A percentile compares a stretch with the other conserved stretches of the same genome.
These are phyloP conservation scores for Saccharomycopsis sp. DNA, from an alignment of 805 yeast species.

Conservation along the genomic window DNA sequence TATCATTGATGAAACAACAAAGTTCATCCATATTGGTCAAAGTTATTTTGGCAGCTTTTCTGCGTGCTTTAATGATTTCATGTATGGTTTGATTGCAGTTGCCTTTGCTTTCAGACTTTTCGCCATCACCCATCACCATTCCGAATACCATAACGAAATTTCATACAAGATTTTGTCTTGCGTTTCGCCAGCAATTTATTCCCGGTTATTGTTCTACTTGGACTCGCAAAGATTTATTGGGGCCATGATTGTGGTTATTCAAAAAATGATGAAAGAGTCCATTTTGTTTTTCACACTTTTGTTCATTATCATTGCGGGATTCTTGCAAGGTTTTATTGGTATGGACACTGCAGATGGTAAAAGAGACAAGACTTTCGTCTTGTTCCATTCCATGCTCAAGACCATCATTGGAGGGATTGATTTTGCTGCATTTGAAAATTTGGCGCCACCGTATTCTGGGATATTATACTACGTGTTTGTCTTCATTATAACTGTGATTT, in stretches of 20 bases:
- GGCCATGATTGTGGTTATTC: constrained; percentile 29
- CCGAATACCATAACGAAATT: constrained; percentile 22
- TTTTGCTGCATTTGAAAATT: constrained; percentile 57
- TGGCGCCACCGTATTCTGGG: constrained; percentile 81
- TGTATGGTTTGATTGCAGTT: constrained; percentile 46
- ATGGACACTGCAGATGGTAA: constrained; percentile 82
- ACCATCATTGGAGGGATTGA: constrained; percentile 58
- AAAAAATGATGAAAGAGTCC: constrained; percentile 82
- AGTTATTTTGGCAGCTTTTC: constrained; percentile 58
- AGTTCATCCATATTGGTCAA: constrained; percentile 67
- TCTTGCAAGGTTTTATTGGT: constrained; percentile 79
- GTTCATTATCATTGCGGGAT: constrained; percentile 63
- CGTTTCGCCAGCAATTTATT: constrained; percentile 67
- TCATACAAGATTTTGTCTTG: constrained; percentile 51
- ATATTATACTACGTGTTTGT: constrained; percentile 69
- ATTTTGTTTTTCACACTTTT: constrained; percentile 69
- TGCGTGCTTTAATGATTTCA: constrained; percentile 63
- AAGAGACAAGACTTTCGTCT: constrained; percentile 57
- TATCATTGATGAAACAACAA: constrained; percentile 56
- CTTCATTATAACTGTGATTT: constrained; percentile 63
- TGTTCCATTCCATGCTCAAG: constrained; percentile 54
- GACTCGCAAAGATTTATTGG: constrained; percentile 53
- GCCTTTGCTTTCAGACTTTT: constrained; percentile 44
- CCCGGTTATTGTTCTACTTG: constrained; percentile 50
- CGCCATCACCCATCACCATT: constrained; percentile 22